Base-by-base conservation (phyloP, 2,329 filamentous ascomycete genomes). In the Pyricularia grisea region DNA sequence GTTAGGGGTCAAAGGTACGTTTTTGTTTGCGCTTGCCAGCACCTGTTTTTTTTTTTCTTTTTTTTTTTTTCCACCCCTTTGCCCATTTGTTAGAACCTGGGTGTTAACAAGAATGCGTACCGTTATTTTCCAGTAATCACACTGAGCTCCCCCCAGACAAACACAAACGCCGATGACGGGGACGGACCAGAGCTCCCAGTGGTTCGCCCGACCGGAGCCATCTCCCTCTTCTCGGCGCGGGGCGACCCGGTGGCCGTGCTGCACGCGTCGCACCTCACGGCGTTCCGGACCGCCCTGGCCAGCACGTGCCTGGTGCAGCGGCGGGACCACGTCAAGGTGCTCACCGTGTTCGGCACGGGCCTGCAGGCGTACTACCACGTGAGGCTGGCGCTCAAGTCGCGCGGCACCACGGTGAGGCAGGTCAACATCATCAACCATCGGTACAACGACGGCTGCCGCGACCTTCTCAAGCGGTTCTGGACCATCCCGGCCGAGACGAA, bases 361-460 rank as follows among this genome's bases (percentile, higher is more conserved):
- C 88, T 90, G 73, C 94, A 97, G 81, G 94, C 94, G 14, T 97
- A 94, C 81, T 98, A 94, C 94, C 94, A 97, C 77, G 88, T 97
- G 63, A 90, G 93, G 0, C 85, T 98, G 4, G 90, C 94, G 0
- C 84, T 98, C 12, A 84, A 94, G 72, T 84, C 95, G 67, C 90
- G 85, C 27, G 87, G 87, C 1, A 68, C 81, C 65, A 92, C 92
- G 25, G 90, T 97, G 73, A 89, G 90, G 74, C 87, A 90, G 70
- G 86, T 97, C 66, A 90, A 94, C 79, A 90, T 97, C 74, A 89
- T 97, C 76, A 96, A 94, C 75, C 89, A 92, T 42, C 83, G 84
- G 68, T 92, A 92, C 75, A 85, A 82, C 68, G 84, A 88, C 10
- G 84, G 82, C 64, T 87, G 86, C 0, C 81, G 82, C 17, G 75